Conservation (phyloP, 2,329 filamentous ascomycete genomes). For the Claviceps spartinae region DNA sequence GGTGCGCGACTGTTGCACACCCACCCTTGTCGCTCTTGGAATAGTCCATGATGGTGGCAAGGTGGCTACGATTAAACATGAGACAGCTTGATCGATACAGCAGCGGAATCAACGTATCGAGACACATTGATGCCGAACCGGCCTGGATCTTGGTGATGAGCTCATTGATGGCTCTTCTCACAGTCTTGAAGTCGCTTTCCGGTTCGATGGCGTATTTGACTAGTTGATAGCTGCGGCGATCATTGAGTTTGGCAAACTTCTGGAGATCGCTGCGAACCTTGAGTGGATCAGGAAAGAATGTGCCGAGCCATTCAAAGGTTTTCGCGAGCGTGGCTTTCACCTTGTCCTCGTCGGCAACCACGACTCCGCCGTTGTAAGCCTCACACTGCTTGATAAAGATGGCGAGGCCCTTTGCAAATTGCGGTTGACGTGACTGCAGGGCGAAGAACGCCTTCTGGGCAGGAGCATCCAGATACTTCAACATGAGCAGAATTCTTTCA, state of each 20-base stretch:
- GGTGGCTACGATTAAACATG: slow-evolving; percentile 87
- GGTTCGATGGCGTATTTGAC: slow-evolving; percentile 74
- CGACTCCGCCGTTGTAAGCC: slow-evolving; percentile 75
- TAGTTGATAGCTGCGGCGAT: slow-evolving; percentile 80
- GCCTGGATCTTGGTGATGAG: slow-evolving; percentile 68
- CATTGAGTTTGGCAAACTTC: slow-evolving; percentile 83
- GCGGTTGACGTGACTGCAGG: slow-evolving; percentile 64
- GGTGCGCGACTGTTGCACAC: slow-evolving; percentile 67
- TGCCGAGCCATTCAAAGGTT: slow-evolving; percentile 59
- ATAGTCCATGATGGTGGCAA: slow-evolving; percentile 77
- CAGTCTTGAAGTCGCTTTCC: slow-evolving; percentile 83
- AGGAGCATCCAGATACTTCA: slow-evolving; percentile 62
- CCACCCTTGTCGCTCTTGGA: slow-evolving; percentile 73
- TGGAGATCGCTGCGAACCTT: slow-evolving; percentile 65
- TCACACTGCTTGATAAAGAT: slow-evolving; percentile 78
- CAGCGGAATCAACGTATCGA: slow-evolving; percentile 71
- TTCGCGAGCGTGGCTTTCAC: slow-evolving; percentile 58
- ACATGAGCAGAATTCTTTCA: slow-evolving; percentile 70
- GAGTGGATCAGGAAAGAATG: slow-evolving; percentile 61
- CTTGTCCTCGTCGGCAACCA: slow-evolving; percentile 55
- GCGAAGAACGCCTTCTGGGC: slow-evolving; percentile 82
- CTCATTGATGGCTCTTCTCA: slow-evolving; percentile 82
- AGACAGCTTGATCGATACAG: slow-evolving; percentile 74
- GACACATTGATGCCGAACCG: slow-evolving; percentile 46
- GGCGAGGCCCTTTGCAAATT: slow-evolving; percentile 58